Base-by-base conservation (phyloP, 1,139 yeast genomes). In the Suhomyces chickasaworum region DNA sequence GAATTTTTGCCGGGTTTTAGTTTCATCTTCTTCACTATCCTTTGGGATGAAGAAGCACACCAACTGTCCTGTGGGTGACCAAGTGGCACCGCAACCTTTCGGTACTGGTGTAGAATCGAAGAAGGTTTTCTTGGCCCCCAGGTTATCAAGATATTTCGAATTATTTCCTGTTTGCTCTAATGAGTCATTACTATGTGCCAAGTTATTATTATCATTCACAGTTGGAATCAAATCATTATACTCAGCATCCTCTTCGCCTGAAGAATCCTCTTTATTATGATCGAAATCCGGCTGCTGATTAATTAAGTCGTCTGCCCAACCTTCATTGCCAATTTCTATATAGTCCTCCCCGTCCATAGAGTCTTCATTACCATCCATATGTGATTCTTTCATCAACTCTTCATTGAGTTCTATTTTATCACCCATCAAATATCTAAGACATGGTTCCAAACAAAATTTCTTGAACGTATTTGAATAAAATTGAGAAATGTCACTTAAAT, bases 71-170 rank as follows among this genome's bases (percentile, higher is more conserved):
- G 81, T 78, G 13, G 81, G 78, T 0, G 95, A 77, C 97, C 97
- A 90, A 0, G 81, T 73, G 0, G 96, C 97, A 8, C 97, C 97
- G 69, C 97, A 90, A 3, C 93, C 95, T 60, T 88, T 89, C 0
- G 97, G 97, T 3, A 90, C 76, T 0, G 97, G 97, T 0, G 96
- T 89, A 32, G 90, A 84, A 58, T 89, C 96, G 57, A 83, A 80
- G 13, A 66, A 57, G 7, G 63, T 48, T 20, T 41, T 33, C 18
- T 49, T 47, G 7, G 52, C 48, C n/a, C 41, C 44, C 17, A 33
- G 30, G 22, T 47, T 49, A 15, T 47, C 46, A 3, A 41, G 16
- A 16, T 37, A 35, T 6, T 22, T 37, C 9, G 27, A 37, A 13
- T 39, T 39, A 13, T 23, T 34, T n/a, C 20, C 25, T 9, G 37